Evolutionary conservation across 371 early-diverging fungal genomes (phyloP), one percentile per base, ranked within the genome.

Genomic region (Apophysomyces trapeziformis): DNA sequence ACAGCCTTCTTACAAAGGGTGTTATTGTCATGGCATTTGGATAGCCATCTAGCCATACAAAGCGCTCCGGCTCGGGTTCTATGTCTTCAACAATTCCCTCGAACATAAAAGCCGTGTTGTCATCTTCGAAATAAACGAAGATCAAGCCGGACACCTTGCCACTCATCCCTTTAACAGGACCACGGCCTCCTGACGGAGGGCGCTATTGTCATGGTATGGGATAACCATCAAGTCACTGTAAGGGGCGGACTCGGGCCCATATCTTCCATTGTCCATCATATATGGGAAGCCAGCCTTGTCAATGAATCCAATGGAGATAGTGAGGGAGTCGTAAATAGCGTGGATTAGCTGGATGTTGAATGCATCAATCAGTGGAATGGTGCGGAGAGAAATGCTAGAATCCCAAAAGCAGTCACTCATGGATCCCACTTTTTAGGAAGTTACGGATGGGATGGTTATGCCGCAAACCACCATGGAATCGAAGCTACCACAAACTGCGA

Each of bases 191-290:
- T 45, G 5, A 18, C 46, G 46, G 9, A 45, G 13, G 46, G 46
- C 46, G 46, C 46, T 45, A 45, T 45, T 45, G 46, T 45, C 46
- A 45, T 45, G 46, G 46, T 11, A 45, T 13, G 46, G 46, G 46
- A 45, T 45, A 45, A 13, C 46, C 46, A 45, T 13, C 13, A 13
- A 45, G 46, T 45, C 46, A 13, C 46, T 45, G 13, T 45, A 45
- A 45, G 13, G 46, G 46, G 13, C 46, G 46, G 16, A 45, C 46
- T 45, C 46, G 12, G 13, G 46, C 46, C 13, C 13, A 45, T 45
- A 45, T 18, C 46, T 45, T 45, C 46, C 46, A 45, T 13, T 45
- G 46, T 18, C 14, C 43, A 43, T 43, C 43, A 5, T 43, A 9
- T 14, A 43, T 43, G 4, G 43, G 43, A 43, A 43, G 43, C 43